Percentiles rank a stretch among this genome's conserved stretches.
Evolutionary conservation across 73 alveolate genomes (phyloP).

Genomic region (Paramecium caudatum): DNA sequence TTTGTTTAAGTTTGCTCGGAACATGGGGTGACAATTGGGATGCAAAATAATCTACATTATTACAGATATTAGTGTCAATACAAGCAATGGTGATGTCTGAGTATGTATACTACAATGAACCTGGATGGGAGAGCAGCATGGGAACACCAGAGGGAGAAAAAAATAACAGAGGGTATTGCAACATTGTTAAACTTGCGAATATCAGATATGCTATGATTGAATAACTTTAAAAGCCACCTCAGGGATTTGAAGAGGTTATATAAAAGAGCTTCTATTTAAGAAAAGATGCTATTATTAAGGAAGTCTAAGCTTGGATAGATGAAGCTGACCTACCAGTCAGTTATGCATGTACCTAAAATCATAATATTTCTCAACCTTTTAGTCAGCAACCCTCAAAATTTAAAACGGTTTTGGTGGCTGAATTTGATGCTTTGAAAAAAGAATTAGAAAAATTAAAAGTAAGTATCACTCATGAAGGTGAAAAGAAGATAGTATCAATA

Average conservation of each 20-base stretch:
- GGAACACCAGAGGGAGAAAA: conserved; percentile 97
- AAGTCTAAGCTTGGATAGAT: conserved; percentile 90
- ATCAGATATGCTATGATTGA: conserved; percentile 88
- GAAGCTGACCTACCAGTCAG: conserved; percentile 90
- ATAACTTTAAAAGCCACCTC: conserved; percentile 83
- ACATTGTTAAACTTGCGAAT: conserved; percentile 89
- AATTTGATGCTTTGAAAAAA: conserved; percentile 51
- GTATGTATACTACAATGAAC: conserved; percentile 96
- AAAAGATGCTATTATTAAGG: conserved; percentile 90
- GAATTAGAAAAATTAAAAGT: conserved; percentile 61
- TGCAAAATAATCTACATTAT: conserved; percentile 91
- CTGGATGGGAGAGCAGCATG: conserved; percentile 95
- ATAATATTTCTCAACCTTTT: conserved; percentile 16
- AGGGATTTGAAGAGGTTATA: conserved; percentile 86
- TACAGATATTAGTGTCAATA: conserved; percentile 91
- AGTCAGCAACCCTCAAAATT: background rate
- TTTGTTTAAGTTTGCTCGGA: conserved; percentile 93
- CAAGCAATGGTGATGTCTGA: conserved; percentile 96
- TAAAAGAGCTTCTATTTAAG: conserved; percentile 94
- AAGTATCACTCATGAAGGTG: background rate
- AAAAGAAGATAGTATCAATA: conserved; percentile 16
- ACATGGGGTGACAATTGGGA: conserved; percentile 99
- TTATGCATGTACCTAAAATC: conserved; percentile 37
- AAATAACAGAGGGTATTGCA: conserved; percentile 93
- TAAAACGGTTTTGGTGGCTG: background rate